phyloP scores from a whole-genome alignment of 1,139 yeast genomes.

The Debaryomyces psychrophilus region DNA sequence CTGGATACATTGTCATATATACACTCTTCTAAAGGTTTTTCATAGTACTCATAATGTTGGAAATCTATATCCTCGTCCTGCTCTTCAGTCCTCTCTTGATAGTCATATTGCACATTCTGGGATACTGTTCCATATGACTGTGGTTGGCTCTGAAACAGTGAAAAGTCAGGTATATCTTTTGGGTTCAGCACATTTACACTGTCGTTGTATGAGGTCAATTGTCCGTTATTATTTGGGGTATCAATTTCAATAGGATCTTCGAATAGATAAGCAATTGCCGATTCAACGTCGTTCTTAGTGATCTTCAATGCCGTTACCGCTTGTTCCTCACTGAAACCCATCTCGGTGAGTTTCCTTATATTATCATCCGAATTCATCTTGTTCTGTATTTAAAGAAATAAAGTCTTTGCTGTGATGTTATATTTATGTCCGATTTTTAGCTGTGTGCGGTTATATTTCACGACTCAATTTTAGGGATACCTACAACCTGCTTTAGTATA shows the following conservation, averaged over 20 bases:
- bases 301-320: constrained; percentile 45
- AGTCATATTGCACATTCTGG: background rate
- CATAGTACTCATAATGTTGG: constrained; percentile 5
- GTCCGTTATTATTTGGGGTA: constrained; percentile 11
- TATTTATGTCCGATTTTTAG: background rate
- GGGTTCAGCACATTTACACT: constrained; percentile 25
- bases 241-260: constrained; percentile 37
- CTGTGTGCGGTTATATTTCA: background rate
- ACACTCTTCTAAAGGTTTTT: background rate
- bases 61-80: constrained; percentile 5
- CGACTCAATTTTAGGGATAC: too few species aligned
- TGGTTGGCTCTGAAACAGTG: constrained; percentile 4
- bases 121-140: constrained; percentile 1
- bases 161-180: constrained; percentile 22
- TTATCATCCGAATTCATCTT: constrained; percentile 19
- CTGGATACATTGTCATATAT: constrained; percentile 7
- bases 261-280: constrained; percentile 58
- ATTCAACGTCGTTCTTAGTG: constrained; percentile 51
- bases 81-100: background rate
- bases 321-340: constrained; percentile 60
- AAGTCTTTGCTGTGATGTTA: background rate
- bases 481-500: too few species aligned
- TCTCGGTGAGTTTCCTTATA: constrained; percentile 50
- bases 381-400: background rate
- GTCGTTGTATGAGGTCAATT: constrained; percentile 17